A percentile compares a stretch with the other conserved stretches of the same genome.
These are phyloP conservation scores for Clarireedia hainanense DNA, from an alignment of 2,329 filamentous ascomycete genomes.

Conservation along the genomic window DNA sequence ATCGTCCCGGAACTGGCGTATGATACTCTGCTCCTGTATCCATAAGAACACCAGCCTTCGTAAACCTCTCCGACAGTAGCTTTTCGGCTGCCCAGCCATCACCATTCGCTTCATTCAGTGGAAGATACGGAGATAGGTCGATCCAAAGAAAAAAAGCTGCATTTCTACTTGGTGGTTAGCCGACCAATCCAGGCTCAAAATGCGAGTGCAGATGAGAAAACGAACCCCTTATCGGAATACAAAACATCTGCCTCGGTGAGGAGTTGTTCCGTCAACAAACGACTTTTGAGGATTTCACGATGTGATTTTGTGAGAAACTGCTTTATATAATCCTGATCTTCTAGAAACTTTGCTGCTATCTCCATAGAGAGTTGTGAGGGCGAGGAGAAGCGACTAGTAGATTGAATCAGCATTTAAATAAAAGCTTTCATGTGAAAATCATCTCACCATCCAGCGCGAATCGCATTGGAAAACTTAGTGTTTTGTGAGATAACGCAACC, in stretches of 20 bases:
- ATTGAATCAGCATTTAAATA: not conserved
- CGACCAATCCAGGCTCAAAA: not conserved
- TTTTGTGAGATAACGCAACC: not conserved
- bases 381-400: not conserved
- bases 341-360: not conserved
- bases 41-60: constrained; percentile 41
- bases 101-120: constrained; percentile 32
- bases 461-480: not conserved
- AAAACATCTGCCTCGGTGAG: constrained; percentile 31
- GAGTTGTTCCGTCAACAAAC: not conserved
- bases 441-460: not conserved
- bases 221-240: constrained; percentile 30
- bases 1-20: constrained; percentile 40
- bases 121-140: constrained; percentile 39
- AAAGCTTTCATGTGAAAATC: not conserved
- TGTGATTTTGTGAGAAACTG: not conserved
- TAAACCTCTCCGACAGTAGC: constrained; percentile 27
- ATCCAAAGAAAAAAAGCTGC: constrained; percentile 51
- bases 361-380: not conserved
- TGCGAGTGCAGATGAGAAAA: not conserved
- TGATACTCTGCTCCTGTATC: constrained; percentile 41
- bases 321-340: not conserved
- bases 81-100: constrained; percentile 11
- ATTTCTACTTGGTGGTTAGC: constrained; percentile 28
- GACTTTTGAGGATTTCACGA: not conserved